Evolutionary conservation across 31 red algal species (phyloP), one percentile per base, ranked within the genome.

Genomic region (Endocladia muricata): DNA sequence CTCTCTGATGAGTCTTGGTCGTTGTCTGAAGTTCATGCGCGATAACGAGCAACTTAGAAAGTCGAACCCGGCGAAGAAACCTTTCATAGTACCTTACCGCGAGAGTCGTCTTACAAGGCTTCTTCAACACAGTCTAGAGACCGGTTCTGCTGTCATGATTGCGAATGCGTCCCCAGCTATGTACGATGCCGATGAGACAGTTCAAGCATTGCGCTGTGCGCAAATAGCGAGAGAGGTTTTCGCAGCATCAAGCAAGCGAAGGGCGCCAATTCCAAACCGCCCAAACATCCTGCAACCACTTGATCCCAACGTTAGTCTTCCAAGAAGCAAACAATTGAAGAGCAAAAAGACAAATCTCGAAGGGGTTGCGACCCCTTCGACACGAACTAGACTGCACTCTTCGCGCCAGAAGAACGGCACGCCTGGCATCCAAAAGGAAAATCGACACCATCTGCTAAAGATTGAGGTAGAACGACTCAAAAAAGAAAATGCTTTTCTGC

Each of bases 101-200:
- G 41, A 91, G 2, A 88, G 76, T 44, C 43, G 52, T 38, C 71
- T 96, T 11, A 96, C 93, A 15, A 64, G 78, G 1, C 68, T 91
- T 11, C 68, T 96, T 30, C 81, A 88, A 54, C 41, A 61, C 26
- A 52, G 68, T 48, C 37, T 96, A 22, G 68, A 78, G 36, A 35
- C 77, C 2, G 93, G 93, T 3, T 35, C 60, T 8, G 89, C 83
- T 37, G 72, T 82, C 1, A 76, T 96, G 77, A 91, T 96, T 43
- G 93, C 82, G 2, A 83, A 82, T 55, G 79, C 78, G 11, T 91
- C 93, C 22, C 93, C 88, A 22, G 55, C 66, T 2, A n/a, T 74
- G 21, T 29, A 68, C 25, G 93, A 96, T 78, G 87, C 93, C 1
- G 86, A 96, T 73, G 93, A 88, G 63, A 91, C 93, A 2, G 88